phyloP scores from a whole-genome alignment of 78 protist genomes.

The Pigoraptor vietnamica region DNA sequence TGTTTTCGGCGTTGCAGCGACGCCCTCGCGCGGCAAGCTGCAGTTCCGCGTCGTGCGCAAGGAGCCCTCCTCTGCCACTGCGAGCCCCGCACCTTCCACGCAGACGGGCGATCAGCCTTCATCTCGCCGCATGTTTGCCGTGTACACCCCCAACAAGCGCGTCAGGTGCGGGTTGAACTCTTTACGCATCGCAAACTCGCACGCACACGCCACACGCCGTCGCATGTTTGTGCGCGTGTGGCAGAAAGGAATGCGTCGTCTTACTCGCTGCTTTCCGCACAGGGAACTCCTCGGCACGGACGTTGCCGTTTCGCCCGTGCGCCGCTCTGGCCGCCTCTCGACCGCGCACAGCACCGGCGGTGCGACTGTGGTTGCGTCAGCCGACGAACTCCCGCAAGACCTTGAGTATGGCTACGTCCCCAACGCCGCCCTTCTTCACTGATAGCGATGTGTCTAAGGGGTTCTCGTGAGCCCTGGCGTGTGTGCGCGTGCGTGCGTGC shows the following conservation, averaged over 20 bases:
- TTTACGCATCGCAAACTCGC: not conserved
- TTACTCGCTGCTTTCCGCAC: too few species aligned
- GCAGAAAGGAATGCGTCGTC: too few species aligned
- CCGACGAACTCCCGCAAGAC: not conserved
- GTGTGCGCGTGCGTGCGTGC: too few species aligned
- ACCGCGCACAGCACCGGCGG: not conserved
- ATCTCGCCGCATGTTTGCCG: not conserved
- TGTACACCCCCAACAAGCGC: not conserved
- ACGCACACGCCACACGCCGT: not conserved
- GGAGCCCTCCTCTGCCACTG: not conserved
- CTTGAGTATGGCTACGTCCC: not conserved
- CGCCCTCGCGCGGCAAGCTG: not conserved
- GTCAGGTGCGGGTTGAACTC: not conserved
- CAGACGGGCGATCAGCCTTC: not conserved
- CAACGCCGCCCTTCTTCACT: not conserved
- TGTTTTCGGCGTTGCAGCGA: not conserved
- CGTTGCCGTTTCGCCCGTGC: not conserved
- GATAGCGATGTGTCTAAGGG: too few species aligned
- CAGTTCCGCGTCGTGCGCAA: not conserved
- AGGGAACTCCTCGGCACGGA: not conserved
- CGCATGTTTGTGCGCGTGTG: too few species aligned
- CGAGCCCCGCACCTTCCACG: not conserved
- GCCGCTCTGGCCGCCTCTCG: not conserved
- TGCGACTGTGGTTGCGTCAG: not conserved
- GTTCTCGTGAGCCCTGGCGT: too few species aligned